These are phyloP conservation scores for Russula ochroleuca DNA, from an alignment of 768 basidiomycete species.

Conservation along the genomic window DNA sequence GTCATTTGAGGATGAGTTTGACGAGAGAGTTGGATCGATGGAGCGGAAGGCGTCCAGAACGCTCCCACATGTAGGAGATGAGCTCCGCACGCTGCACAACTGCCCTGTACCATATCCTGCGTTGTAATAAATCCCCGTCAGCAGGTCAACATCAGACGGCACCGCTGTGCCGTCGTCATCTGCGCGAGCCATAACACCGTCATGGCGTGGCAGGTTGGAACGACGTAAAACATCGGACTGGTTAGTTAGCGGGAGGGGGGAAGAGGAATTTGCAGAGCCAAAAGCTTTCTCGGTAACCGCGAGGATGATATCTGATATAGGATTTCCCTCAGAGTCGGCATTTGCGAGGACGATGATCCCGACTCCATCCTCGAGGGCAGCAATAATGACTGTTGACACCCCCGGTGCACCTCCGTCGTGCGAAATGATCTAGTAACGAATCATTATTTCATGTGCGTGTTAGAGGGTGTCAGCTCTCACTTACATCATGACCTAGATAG, in stretches of 20 bases:
- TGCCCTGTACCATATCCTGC: slow-evolving; percentile 1
- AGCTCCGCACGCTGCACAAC: slow-evolving; percentile 15
- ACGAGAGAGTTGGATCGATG: neutral
- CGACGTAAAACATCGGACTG: neutral
- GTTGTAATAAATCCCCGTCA: slow-evolving; percentile 7
- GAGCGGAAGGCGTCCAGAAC: slow-evolving; percentile 12
- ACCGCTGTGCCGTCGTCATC: neutral
- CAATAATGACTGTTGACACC: slow-evolving; percentile 32
- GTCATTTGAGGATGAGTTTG: neutral
- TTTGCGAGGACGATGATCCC: slow-evolving; percentile 35
- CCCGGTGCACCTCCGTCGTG: slow-evolving; percentile 36
- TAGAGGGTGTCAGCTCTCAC: neutral
- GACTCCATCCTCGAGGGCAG: slow-evolving; percentile 38
- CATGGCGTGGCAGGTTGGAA: neutral
- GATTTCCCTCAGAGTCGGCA: slow-evolving; percentile 16
- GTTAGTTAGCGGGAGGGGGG: neutral
- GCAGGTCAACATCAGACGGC: neutral
- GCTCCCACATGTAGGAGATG: slow-evolving; percentile 5
- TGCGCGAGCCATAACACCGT: neutral
- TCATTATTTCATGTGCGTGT: neutral
- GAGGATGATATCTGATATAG: neutral
- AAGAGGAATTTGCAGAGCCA: too few relatives aligned
- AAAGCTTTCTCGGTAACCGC: neutral
- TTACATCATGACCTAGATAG: slow-evolving; percentile 42
- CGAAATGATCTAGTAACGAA: slow-evolving; percentile 34